Evolutionary conservation across 768 basidiomycete species (phyloP), one percentile per base, ranked within the genome.

Genomic region (Tylopilus subfusipes): DNA sequence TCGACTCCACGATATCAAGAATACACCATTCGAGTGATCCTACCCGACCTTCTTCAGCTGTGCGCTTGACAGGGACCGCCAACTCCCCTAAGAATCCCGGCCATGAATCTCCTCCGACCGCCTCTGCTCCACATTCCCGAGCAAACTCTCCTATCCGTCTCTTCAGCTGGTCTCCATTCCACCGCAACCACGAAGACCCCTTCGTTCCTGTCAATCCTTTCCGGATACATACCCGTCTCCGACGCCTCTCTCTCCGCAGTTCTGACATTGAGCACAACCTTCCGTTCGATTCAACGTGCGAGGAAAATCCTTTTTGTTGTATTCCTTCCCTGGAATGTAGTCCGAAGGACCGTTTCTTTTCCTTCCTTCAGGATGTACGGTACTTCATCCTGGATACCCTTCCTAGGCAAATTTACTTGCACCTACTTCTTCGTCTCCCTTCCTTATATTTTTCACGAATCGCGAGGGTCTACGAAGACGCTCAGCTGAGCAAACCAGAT

Each of bases 381-480:
- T 55, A 69, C 58, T 68, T 73, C 44, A 24, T 64, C 21, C 31
- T 65, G n/a, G 75, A 76, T 39, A 73, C 71, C 2, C 38, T 80
- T 16, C 73, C 78, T 0, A 70, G 78, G 22, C 76, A 78, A 57
- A 25, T 69, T 0, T 82, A 81, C 59, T 67, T 79, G 42, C 68
- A 72, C 43, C 40, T 72, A 25, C 79, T 91, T 9, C 76, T 91
- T 18, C 79, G 83, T 16, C 77, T 92, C n/a, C 90, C 90, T 2
- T 80, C 85, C 0, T 74, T 90, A 62, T 92, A 92, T 63, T 92
- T 90, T 68, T 80, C 84, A 3, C 83, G 90, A 3, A 90, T 92
- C 22, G 81, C 86, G 3, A 78, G 82, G 45, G 80, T 91, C 25
- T 90, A 90, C 58, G 80, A 86, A 60, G 87, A 89, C 53, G 88